A percentile compares a stretch with the other conserved stretches of the same genome.
phyloP scores from a whole-genome alignment of 768 basidiomycete species.

The Suillus americanus region DNA sequence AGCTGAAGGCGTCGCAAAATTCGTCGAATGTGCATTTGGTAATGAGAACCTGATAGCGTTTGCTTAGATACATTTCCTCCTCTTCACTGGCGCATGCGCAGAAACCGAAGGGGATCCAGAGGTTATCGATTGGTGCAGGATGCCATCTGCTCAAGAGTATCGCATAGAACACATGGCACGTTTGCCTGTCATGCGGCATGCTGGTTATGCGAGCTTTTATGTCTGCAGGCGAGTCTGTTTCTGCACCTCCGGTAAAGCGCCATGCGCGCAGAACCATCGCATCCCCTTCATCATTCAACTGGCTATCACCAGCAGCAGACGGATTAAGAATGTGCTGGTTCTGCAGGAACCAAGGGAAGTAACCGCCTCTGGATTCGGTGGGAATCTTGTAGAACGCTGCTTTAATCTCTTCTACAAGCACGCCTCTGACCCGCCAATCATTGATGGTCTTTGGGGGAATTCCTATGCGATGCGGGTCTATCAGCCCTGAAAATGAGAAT shows the following conservation, averaged over 20 bases:
- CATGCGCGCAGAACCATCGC: constrained; percentile 5
- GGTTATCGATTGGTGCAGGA: neutral
- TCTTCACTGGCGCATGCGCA: constrained; percentile 14
- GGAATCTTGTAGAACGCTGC: constrained; percentile 26
- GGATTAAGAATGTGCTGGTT: constrained; percentile 32
- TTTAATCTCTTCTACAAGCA: constrained; percentile 35
- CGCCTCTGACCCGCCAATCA: constrained; percentile 33
- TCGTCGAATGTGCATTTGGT: constrained; percentile 13
- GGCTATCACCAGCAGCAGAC: neutral
- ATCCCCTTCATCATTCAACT: neutral
- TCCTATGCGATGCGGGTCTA: constrained; percentile 11
- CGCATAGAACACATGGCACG: constrained; percentile 5
- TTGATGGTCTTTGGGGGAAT: constrained; percentile 30
- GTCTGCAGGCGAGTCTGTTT: constrained; percentile 1
- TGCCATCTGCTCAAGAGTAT: neutral
- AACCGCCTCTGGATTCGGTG: constrained; percentile 21
- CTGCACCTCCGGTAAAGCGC: constrained; percentile 11
- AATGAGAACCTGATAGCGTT: constrained; percentile 6
- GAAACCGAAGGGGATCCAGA: constrained; percentile 22
- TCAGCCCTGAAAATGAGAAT: constrained; percentile 17
- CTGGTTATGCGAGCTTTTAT: neutral
- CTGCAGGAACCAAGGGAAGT: constrained; percentile 38
- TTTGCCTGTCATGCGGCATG: constrained; percentile 2
- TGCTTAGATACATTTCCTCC: constrained; percentile 8
- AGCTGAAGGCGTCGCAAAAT: constrained; percentile 8